A percentile compares a stretch with the other conserved stretches of the same genome.
Evolutionary conservation across 2,329 filamentous ascomycete species (phyloP).

Genomic region (Cytospora paraplurivora): DNA sequence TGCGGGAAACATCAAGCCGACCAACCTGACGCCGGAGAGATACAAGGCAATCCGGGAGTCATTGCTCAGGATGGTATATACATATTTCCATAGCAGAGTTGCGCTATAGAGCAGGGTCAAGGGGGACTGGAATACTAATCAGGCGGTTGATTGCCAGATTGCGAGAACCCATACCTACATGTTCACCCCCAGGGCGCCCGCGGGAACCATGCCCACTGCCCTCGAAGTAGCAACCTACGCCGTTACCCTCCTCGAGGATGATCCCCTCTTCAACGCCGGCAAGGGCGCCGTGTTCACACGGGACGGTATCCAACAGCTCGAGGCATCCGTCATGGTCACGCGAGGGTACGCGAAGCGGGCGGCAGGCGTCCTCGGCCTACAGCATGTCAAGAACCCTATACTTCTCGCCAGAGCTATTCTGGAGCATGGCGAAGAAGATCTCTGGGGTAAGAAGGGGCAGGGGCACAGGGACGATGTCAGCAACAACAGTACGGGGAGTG

Average conservation of each 20-base stretch:
- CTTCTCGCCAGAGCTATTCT: conserved; percentile 72
- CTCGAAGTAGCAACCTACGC: conserved; percentile 76
- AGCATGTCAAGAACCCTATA: conserved; percentile 78
- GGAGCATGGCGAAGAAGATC: conserved; percentile 63
- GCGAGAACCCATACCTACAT: conserved; percentile 51
- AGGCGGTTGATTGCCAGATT: conserved; percentile 39
- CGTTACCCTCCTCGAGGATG: conserved; percentile 74
- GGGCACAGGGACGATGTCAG: conserved; percentile 31
- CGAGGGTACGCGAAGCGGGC: conserved; percentile 72
- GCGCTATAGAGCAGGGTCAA: background rate
- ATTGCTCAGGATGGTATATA: conserved; percentile 60
- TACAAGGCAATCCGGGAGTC: conserved; percentile 62
- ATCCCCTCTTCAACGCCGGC: conserved; percentile 81
- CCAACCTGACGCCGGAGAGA: conserved; percentile 58
- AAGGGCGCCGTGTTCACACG: conserved; percentile 85
- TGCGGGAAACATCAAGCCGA: conserved; percentile 67
- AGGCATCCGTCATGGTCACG: conserved; percentile 85
- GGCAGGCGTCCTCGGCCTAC: conserved; percentile 74
- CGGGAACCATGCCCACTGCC: conserved; percentile 52
- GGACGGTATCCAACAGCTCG: conserved; percentile 80
- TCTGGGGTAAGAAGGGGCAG: conserved; percentile 41
- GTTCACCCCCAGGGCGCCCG: conserved; percentile 37
- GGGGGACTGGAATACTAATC: conserved; percentile 1
- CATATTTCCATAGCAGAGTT: conserved; percentile 30
- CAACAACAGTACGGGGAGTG: conserved; percentile 33